These are phyloP conservation scores for Sclerotinia minor DNA, from an alignment of 2,329 filamentous ascomycete species.

Conservation along the genomic window DNA sequence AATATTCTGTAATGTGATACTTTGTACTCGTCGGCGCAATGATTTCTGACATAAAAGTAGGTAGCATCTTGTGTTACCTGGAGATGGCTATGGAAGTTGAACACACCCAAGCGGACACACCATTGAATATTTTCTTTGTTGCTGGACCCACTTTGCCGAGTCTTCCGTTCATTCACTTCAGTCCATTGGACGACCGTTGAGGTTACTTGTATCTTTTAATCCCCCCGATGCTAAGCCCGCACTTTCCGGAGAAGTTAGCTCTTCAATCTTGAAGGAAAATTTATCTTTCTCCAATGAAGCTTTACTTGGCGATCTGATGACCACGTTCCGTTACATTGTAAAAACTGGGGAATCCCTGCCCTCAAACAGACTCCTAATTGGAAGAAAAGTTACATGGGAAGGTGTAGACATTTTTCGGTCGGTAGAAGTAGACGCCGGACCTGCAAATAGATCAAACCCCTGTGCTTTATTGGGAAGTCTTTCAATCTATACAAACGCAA, in stretches of 20 bases:
- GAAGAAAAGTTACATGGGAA: background rate
- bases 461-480: background rate
- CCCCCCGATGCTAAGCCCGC: background rate
- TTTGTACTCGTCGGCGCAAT: background rate
- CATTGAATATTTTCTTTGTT: background rate
- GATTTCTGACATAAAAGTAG: background rate
- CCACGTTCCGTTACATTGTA: constrained; percentile 12
- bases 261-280: constrained; percentile 13
- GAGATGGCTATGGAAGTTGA: background rate
- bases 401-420: background rate
- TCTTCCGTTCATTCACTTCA: background rate
- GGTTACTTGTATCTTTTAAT: background rate
- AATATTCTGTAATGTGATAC: background rate
- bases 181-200: background rate
- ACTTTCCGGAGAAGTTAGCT: background rate
- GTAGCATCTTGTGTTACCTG: background rate
- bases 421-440: background rate
- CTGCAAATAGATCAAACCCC: background rate
- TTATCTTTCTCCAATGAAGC: constrained; percentile 7
- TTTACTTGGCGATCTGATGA: constrained; percentile 10
- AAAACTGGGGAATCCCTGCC: constrained; percentile 7
- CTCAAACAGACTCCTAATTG: background rate
- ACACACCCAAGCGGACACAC: too few relatives aligned
- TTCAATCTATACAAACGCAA: background rate
- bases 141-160: background rate